Evolutionary conservation across 306 rosid species (phyloP), one percentile per base, ranked within the genome.

Genomic region (Styphnolobium japonicum): DNA sequence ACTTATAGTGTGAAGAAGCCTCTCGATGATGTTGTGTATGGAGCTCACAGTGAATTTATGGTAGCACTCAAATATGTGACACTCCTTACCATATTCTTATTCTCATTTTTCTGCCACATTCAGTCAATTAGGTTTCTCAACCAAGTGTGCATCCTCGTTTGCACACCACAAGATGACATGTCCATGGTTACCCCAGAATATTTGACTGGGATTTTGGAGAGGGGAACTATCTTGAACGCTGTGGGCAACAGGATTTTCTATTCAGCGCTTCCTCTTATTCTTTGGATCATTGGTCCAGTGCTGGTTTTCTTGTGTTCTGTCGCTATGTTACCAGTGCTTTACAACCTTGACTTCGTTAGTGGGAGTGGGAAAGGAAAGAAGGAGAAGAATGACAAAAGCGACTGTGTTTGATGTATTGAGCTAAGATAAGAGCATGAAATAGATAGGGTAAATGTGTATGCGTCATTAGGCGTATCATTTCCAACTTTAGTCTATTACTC

Each of bases 261-360:
- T 45, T 51, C 79, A 0, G 94, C 89, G 3, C 84, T 93, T 4
- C 97, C 98, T 7, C 80, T 93, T 31, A 49, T 93, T 80, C 93
- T 93, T 16, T 93, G 98, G 98, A 86, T 93, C 3, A 86, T 91
- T 33, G 98, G 98, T 9, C 98, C 98, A 0, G 88, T 91, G 19
- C 60, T 91, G 14, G 95, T 87, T 55, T 88, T 93, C 46, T 33
- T 93, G 57, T 88, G 89, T 79, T 90, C 83, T 37, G 11, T 69
- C 0, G 90, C 97, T 0, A 76, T 90, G 92, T 80, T 93, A 7
- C 91, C 89, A 0, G 84, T 93, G 76, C 86, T 93, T 81, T 93
- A 93, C 67, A 88, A 80, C 48, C 86, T 93, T 27, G 98, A 93
- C 77, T 67, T 91, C 33, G 88, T 93, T 33, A 65, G 80, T 55